Evolutionary conservation across 1,284 basidiomycete species (phyloP).

Genomic region (Cutaneotrichosporon sp.): DNA sequence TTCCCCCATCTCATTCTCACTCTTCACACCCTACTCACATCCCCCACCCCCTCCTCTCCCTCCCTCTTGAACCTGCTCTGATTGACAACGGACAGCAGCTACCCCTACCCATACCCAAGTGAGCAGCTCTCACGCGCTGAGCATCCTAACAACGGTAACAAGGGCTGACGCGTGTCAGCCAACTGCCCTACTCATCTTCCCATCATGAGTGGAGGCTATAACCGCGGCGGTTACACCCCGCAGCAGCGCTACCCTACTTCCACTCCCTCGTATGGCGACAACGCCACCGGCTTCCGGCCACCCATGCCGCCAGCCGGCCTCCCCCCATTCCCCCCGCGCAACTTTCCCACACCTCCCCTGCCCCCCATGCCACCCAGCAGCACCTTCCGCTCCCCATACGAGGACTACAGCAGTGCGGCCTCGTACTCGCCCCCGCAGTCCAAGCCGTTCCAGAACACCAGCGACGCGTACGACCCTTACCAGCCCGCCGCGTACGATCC

Average conservation of each 20-base stretch:
- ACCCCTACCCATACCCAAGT: not conserved
- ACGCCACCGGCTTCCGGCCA: slow-evolving; percentile 12
- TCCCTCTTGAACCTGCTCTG: not conserved
- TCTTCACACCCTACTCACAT: not conserved
- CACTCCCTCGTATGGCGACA: slow-evolving; percentile 21
- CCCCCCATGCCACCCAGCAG: slow-evolving; percentile 11
- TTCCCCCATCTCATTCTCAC: not conserved
- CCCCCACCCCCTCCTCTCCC: not conserved
- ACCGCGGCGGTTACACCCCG: slow-evolving; percentile 14
- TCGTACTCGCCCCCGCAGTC: slow-evolving; percentile 25
- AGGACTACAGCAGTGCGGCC: slow-evolving; percentile 19
- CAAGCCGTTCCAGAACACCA: slow-evolving; percentile 15
- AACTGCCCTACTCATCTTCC: not conserved
- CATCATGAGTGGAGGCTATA: slow-evolving; percentile 29
- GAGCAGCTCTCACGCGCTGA: not conserved
- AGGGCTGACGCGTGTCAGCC: not conserved
- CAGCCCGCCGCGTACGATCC: slow-evolving; percentile 38
- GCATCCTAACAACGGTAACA: slow-evolving; percentile 2
- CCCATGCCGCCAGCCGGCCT: slow-evolving; percentile 27
- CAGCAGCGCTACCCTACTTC: slow-evolving; percentile 11
- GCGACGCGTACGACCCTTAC: slow-evolving; percentile 46
- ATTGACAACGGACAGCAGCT: not conserved
- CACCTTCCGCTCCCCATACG: slow-evolving; percentile 22
- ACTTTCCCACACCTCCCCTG: not conserved
- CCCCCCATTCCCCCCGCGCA: slow-evolving; percentile 26